phyloP scores from a whole-genome alignment of 805 yeast genomes.

The Ogataea populi-albae region DNA sequence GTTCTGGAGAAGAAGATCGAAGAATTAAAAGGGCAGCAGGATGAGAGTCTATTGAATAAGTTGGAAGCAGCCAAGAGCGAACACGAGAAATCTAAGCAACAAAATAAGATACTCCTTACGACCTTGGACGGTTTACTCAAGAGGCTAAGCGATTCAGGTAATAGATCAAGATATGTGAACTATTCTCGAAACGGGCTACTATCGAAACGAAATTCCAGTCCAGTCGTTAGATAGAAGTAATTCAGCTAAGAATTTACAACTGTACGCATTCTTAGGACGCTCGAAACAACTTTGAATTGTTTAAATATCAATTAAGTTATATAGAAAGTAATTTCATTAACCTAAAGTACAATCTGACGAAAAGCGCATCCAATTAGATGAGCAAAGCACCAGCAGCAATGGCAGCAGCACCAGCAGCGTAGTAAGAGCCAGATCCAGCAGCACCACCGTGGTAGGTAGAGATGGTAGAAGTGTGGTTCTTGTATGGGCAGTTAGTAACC shows the following conservation, averaged over 20 bases:
- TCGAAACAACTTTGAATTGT: no score
- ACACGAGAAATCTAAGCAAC: constrained; percentile 5
- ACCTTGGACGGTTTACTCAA: constrained; percentile 18
- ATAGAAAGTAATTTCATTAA: no score
- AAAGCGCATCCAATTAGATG: no score
- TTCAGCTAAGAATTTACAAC: no score
- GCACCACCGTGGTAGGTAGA: constrained; percentile 37
- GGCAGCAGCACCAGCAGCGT: constrained; percentile 35
- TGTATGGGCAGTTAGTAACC: constrained; percentile 43
- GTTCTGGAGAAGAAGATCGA: constrained; percentile 3
- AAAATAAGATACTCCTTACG: constrained; percentile 12
- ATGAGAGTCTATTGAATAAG: constrained; percentile 1
- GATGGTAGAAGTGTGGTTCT: constrained; percentile 26
- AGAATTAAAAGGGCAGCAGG: constrained; percentile 6
- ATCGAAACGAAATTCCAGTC: constrained; percentile 18
- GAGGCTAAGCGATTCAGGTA: constrained; percentile 20
- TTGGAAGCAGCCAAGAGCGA: constrained; percentile 12
- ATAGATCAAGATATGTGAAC: constrained; percentile 25
- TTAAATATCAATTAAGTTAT: no score
- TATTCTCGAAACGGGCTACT: constrained; percentile 24
- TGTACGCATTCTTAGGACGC: no score
- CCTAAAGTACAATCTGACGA: no score
- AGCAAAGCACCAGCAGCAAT: constrained; percentile 36
- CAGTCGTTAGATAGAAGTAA: constrained; percentile 12
- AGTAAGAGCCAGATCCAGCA: constrained; percentile 26